Base-by-base conservation (phyloP, 2,329 filamentous ascomycete species). In the Lasiodiplodia hormozganensis region DNA sequence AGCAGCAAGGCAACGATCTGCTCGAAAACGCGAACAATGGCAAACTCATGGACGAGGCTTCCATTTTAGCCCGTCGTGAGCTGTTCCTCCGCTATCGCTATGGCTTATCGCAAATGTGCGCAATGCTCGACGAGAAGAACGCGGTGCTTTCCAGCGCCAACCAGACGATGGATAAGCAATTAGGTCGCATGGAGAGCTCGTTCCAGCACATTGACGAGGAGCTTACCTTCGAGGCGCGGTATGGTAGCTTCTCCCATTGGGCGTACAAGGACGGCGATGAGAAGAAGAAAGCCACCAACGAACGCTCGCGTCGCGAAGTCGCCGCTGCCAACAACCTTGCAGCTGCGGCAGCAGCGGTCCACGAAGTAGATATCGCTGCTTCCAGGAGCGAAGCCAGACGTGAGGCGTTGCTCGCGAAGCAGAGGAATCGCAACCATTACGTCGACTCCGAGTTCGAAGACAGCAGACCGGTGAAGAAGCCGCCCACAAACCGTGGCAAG, bases 61-160 rank as follows among this genome's bases (percentile, higher is more conserved):
- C 80, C n/a, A 90, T 91, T 74, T 78, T 91, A 53, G 86, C 86
- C 65, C 88, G 90, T 71, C 89, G 93, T 72, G 88, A 91, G 74
- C 84, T 94, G 52, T 97, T 95, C 77, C 88, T 90, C 74, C 90
- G 93, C 70, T 89, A 95, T 65, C 90, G 93, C 47, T 86, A 89
- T 74, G 90, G 92, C 72, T 90, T 97, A 65, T 88, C 91, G 72
- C 92, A 94, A 73, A 92, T 98, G 85, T 88, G 98, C 54, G 89
- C 93, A 58, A 95, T 94, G 1, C 87, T 98, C 47, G 96, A 99
- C 76, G 96, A 99, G 82, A 99, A 99, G 82, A 97, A 97, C 73
- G 94, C 97, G 73, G 96, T 99, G 73, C 91, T 98, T 68, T 91
- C 92, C 47, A 96, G 95, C 18, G 95, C 96, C 67, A 96, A 95